These are phyloP conservation scores for Citrus hindsii DNA, from an alignment of 345 rosid genomes.

Conservation along the genomic window DNA sequence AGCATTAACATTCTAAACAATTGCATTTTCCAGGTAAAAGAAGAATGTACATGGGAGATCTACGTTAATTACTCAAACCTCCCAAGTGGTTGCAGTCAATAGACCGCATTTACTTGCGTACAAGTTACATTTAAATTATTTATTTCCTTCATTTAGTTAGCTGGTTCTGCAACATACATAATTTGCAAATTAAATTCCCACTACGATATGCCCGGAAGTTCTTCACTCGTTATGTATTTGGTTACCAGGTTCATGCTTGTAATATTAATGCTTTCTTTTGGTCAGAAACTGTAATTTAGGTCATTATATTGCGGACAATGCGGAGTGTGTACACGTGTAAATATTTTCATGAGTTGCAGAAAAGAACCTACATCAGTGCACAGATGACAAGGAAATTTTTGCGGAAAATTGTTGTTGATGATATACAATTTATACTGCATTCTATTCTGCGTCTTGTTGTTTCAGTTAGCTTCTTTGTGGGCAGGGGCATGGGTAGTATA, in stretches of 20 bases:
- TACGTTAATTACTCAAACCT: slow-evolving; percentile 29
- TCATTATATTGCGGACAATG: neutral
- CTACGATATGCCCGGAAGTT: neutral
- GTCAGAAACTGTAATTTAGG: slow-evolving; percentile 1
- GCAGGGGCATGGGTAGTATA: neutral
- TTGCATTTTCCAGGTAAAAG: slow-evolving; percentile 37
- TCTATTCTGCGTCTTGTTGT: neutral
- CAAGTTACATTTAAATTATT: neutral
- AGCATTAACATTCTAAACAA: slow-evolving; percentile 2
- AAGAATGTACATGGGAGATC: slow-evolving; percentile 26
- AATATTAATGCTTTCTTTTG: neutral
- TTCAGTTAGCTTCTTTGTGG: neutral
- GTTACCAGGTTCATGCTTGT: neutral
- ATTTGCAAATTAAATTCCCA: neutral
- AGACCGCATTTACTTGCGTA: neutral
- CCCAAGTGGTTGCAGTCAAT: slow-evolving; percentile 44
- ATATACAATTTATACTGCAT: neutral
- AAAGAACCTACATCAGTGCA: neutral
- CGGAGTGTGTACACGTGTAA: neutral
- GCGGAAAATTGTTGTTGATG: neutral
- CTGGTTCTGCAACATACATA: neutral
- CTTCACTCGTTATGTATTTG: neutral
- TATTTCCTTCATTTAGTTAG: neutral
- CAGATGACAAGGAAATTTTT: neutral
- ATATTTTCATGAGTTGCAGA: neutral